phyloP scores from a whole-genome alignment of 306 rosid genomes.

The Glycine soja region DNA sequence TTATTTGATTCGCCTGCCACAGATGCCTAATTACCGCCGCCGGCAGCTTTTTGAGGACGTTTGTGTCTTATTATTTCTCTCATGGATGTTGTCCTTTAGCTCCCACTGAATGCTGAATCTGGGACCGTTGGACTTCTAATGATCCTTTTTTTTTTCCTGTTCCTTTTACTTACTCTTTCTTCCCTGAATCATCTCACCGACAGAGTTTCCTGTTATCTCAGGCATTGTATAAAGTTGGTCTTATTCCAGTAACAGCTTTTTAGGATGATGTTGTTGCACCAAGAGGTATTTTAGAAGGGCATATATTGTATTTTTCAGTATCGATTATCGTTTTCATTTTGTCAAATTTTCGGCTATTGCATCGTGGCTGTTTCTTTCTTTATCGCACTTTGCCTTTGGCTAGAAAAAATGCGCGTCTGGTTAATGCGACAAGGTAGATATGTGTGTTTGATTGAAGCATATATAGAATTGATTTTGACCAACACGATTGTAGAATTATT shows the following conservation, averaged over 20 bases:
- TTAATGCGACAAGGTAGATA: too few relatives aligned
- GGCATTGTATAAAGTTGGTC: conserved; percentile 58
- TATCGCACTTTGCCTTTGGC: background rate
- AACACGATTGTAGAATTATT: too few relatives aligned
- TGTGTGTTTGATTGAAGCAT: too few relatives aligned
- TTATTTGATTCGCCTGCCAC: conserved; percentile 61
- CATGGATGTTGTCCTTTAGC: too few relatives aligned
- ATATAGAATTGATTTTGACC: background rate
- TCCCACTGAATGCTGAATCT: background rate
- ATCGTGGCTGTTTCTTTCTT: background rate
- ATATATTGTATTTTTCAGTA: conserved; percentile 48
- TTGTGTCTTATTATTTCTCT: conserved; percentile 55
- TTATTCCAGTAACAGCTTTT: conserved; percentile 51
- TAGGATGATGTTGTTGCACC: conserved; percentile 52
- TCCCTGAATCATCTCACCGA: conserved; percentile 1
- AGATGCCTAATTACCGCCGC: conserved; percentile 34
- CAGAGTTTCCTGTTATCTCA: conserved; percentile 38
- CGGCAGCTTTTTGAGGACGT: conserved; percentile 51
- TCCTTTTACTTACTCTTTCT: background rate
- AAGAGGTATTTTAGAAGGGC: conserved; percentile 34
- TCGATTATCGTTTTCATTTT: background rate
- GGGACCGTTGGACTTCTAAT: conserved; percentile 45
- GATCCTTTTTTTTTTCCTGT: conserved; percentile 29
- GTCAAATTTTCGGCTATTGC: background rate
- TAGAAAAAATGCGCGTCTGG: too few relatives aligned